Conservation (phyloP, 225 moss, liverwort and hornwort species). For the Asterella californica region DNA sequence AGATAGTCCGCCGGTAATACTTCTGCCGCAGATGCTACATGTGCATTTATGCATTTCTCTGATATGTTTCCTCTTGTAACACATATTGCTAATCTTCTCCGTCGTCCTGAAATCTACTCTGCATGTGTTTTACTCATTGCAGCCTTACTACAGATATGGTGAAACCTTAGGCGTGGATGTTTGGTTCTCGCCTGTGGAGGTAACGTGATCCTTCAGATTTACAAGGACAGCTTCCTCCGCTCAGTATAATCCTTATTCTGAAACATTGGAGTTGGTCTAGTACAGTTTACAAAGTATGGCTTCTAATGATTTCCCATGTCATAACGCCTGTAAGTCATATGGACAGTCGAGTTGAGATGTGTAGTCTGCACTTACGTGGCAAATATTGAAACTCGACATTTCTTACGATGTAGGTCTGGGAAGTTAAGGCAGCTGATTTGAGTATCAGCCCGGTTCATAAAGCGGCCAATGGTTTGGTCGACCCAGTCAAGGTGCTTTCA, state of each 20-base stretch:
- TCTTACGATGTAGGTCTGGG: conserved; percentile 69
- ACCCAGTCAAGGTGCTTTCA: conserved; percentile 63
- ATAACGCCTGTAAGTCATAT: background rate
- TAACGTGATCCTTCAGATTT: conserved; percentile 13
- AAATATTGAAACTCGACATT: background rate
- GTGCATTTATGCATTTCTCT: background rate
- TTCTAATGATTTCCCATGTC: background rate
- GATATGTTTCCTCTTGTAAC: background rate
- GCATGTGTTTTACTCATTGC: conserved; percentile 36
- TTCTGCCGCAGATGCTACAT: background rate
- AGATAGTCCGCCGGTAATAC: conserved; percentile 66
- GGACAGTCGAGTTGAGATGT: background rate
- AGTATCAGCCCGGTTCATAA: conserved; percentile 96
- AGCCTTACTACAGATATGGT: conserved; percentile 89
- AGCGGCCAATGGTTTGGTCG: conserved; percentile 86
- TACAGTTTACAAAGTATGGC: background rate
- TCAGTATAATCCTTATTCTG: background rate
- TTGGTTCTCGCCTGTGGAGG: conserved; percentile 99
- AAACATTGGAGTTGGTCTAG: background rate
- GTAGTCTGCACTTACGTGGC: background rate
- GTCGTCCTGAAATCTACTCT: no score
- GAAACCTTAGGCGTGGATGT: conserved; percentile 83
- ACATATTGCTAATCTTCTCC: background rate
- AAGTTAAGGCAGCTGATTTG: conserved; percentile 98
- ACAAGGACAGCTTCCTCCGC: background rate